Evolutionary conservation across 192 early-diverging fungal species (phyloP).

Genomic region (Backusella liffmaniae): DNA sequence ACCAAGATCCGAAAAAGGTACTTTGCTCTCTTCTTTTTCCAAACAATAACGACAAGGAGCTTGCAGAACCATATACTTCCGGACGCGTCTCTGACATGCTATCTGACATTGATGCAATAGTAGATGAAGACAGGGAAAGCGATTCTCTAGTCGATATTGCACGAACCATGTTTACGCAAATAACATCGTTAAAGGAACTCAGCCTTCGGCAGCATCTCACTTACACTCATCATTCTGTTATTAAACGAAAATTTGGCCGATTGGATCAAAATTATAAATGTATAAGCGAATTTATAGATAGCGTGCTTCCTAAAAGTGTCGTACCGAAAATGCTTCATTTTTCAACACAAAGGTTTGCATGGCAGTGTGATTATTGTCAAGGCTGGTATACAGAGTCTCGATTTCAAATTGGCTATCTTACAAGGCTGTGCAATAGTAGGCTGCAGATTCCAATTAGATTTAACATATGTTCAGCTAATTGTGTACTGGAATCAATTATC

Average conservation of each 20-base stretch:
- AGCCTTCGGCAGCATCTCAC: not conserved
- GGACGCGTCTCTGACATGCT: not conserved
- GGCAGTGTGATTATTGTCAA: conserved; percentile 25
- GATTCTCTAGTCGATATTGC: not conserved
- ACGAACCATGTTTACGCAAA: not conserved
- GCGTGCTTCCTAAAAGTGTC: conserved; percentile 2
- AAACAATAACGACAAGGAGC: not conserved
- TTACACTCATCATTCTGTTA: not conserved
- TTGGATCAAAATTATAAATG: not conserved
- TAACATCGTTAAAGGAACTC: not conserved
- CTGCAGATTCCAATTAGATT: conserved; percentile 25
- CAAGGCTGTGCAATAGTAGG: conserved; percentile 21
- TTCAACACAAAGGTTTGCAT: not conserved
- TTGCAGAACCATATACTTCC: not conserved
- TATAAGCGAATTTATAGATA: not conserved
- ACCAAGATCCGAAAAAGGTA: not conserved
- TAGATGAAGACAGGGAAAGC: not conserved
- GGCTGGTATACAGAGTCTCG: conserved; percentile 6
- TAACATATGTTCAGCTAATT: conserved; percentile 20
- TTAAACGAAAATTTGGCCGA: not conserved
- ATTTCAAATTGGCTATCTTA: conserved; percentile 27
- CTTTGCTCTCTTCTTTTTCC: not conserved
- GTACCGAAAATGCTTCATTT: not conserved
- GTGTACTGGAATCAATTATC: not conserved
- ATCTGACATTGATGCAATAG: not conserved